These are phyloP conservation scores for Candida stauntonica DNA, from an alignment of 805 yeast species.

Conservation along the genomic window DNA sequence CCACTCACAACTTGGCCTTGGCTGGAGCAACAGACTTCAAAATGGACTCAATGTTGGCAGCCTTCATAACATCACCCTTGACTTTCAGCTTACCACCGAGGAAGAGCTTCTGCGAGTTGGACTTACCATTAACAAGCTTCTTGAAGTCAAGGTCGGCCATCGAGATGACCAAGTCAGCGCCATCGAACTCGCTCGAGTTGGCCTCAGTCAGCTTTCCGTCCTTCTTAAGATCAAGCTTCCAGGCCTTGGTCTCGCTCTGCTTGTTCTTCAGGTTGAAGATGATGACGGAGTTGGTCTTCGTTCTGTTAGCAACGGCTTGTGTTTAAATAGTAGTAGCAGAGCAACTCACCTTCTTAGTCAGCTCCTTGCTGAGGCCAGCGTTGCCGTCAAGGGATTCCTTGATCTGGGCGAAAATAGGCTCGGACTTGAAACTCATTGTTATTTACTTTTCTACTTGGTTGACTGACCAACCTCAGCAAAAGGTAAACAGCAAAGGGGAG, in stretches of 20 bases:
- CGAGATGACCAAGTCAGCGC: constrained; percentile 60
- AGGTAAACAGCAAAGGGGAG: too few relatives aligned
- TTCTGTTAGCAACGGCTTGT: constrained; percentile 5
- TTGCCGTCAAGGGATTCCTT: constrained; percentile 17
- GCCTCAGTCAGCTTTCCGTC: constrained; percentile 40
- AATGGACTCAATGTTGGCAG: constrained; percentile 67
- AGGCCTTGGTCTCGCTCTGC: constrained; percentile 47
- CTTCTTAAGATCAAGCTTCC: constrained; percentile 63
- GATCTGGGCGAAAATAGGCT: constrained; percentile 22
- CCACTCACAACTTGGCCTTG: constrained; percentile 40
- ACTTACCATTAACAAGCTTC: constrained; percentile 69
- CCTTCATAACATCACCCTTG: constrained; percentile 89
- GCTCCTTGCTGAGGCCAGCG: constrained; percentile 16
- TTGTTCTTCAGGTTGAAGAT: constrained; percentile 64
- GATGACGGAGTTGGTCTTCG: constrained; percentile 53
- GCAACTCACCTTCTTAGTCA: constrained; percentile 17
- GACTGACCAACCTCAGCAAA: too few relatives aligned
- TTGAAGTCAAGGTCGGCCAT: constrained; percentile 66
- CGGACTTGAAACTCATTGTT: constrained; percentile 26
- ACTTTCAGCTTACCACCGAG: constrained; percentile 82
- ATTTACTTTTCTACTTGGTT: too few relatives aligned
- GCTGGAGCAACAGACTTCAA: constrained; percentile 48
- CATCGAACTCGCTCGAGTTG: constrained; percentile 41
- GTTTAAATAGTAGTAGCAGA: not conserved
- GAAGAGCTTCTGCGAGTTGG: constrained; percentile 80